Evolutionary conservation across 306 rosid species (phyloP).

Genomic region (Corylus avellana): DNA sequence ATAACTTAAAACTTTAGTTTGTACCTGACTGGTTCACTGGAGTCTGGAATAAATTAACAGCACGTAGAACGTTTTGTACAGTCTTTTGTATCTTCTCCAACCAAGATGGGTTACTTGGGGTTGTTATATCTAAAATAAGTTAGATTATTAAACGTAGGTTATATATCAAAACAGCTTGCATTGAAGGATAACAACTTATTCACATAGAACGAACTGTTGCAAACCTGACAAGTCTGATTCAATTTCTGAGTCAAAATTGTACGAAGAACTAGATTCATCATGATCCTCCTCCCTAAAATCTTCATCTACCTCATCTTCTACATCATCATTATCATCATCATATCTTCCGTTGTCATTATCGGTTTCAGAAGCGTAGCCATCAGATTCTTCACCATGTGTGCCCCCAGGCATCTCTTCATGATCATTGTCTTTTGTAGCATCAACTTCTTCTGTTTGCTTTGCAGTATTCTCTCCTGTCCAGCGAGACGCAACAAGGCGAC

Average conservation of each 20-base stretch:
- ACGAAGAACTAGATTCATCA: slow-evolving; percentile 59
- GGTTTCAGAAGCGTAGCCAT: slow-evolving; percentile 78
- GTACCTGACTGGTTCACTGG: slow-evolving; percentile 91
- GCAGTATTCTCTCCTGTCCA: slow-evolving; percentile 85
- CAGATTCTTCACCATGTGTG: slow-evolving; percentile 53
- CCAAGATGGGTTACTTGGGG: slow-evolving; percentile 77
- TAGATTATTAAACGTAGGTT: not conserved
- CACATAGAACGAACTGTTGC: slow-evolving; percentile 20
- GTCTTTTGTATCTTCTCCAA: slow-evolving; percentile 79
- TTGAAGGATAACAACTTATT: slow-evolving; percentile 12
- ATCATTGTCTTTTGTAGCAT: slow-evolving; percentile 34
- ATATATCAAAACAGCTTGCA: not conserved
- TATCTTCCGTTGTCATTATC: slow-evolving; percentile 67
- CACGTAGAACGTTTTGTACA: slow-evolving; percentile 60
- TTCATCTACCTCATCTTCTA: slow-evolving; percentile 58
- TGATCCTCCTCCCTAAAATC: slow-evolving; percentile 58
- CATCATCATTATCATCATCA: slow-evolving; percentile 50
- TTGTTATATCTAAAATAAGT: slow-evolving; percentile 45
- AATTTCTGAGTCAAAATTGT: slow-evolving; percentile 56
- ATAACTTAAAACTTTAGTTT: slow-evolving; percentile 10
- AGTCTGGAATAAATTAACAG: slow-evolving; percentile 81
- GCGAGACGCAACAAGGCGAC: slow-evolving; percentile 98
- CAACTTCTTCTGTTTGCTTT: slow-evolving; percentile 47
- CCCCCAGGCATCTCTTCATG: slow-evolving; percentile 43
- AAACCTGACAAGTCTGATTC: slow-evolving; percentile 76